Percentiles rank a stretch among this genome's conserved stretches.
Conservation (phyloP, 2,329 filamentous ascomycete species). For the Fusarium nodosum region DNA sequence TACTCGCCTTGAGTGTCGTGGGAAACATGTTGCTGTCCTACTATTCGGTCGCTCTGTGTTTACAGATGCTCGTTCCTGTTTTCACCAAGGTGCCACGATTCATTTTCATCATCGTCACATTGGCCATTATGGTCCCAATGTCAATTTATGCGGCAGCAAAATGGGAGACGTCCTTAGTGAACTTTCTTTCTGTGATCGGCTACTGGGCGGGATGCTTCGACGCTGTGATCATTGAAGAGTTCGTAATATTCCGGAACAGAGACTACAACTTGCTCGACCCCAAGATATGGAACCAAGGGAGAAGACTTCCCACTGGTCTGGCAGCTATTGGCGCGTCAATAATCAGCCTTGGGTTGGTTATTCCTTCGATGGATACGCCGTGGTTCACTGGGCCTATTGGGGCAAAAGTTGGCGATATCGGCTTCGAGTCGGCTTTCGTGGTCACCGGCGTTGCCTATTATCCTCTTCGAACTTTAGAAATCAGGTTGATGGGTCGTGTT, state of each 20-base stretch:
- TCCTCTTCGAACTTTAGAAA: constrained; percentile 54
- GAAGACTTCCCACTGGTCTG: constrained; percentile 59
- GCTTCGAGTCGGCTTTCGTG: constrained; percentile 61
- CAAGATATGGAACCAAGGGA: constrained; percentile 60
- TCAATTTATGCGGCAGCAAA: constrained; percentile 58
- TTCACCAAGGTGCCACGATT: constrained; percentile 59
- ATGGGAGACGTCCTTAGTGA: constrained; percentile 59
- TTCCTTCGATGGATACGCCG: constrained; percentile 60
- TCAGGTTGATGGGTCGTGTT: constrained; percentile 49
- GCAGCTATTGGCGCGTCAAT: constrained; percentile 61
- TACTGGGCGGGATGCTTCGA: constrained; percentile 63
- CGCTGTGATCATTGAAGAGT: constrained; percentile 58
- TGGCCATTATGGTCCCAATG: constrained; percentile 60
- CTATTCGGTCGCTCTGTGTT: constrained; percentile 57
- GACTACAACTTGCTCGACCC: constrained; percentile 59
- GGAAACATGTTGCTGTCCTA: constrained; percentile 58
- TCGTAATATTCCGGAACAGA: constrained; percentile 59
- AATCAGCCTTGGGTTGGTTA: constrained; percentile 58
- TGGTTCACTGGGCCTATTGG: constrained; percentile 62
- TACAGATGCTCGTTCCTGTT: constrained; percentile 60
- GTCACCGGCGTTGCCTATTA: constrained; percentile 58
- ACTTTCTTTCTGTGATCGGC: constrained; percentile 61
- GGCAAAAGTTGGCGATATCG: constrained; percentile 59
- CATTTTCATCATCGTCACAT: constrained; percentile 57
- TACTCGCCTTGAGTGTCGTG: constrained; percentile 53